Percentiles rank a stretch among this genome's conserved stretches.
Conservation (phyloP, 768 basidiomycete species). For the Tephrocybe sp. region DNA sequence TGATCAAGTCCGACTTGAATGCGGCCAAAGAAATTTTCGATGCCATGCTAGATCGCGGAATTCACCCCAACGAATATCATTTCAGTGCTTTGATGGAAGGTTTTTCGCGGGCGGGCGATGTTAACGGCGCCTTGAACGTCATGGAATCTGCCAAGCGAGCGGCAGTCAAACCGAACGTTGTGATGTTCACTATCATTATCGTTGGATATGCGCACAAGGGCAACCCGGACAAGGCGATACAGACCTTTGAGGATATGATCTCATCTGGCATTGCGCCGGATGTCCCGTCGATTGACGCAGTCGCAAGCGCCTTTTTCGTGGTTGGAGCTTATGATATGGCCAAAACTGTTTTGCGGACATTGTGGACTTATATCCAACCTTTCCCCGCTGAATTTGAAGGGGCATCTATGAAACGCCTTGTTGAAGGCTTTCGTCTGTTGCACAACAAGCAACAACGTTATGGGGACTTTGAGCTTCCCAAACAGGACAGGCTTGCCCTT, state of each 20-base stretch:
- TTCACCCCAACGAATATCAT: constrained; percentile 74
- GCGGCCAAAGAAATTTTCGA: constrained; percentile 56
- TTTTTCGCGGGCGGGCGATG: constrained; percentile 59
- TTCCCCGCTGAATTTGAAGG: constrained; percentile 51
- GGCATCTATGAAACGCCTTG: constrained; percentile 46
- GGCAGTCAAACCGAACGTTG: constrained; percentile 56
- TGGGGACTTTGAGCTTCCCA: constrained; percentile 24
- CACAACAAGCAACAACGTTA: constrained; percentile 18
- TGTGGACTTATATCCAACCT: constrained; percentile 67
- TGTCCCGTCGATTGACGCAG: constrained; percentile 66
- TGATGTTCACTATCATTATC: constrained; percentile 80
- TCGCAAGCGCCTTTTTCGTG: constrained; percentile 66
- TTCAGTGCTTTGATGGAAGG: constrained; percentile 77
- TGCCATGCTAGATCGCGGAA: constrained; percentile 61
- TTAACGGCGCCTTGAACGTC: constrained; percentile 52
- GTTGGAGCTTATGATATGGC: constrained; percentile 53
- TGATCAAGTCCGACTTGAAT: constrained; percentile 48
- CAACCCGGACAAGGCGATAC: constrained; percentile 51
- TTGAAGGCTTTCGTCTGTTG: constrained; percentile 46
- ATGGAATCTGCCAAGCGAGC: constrained; percentile 51
- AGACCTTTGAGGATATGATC: constrained; percentile 64
- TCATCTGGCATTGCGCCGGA: constrained; percentile 65
- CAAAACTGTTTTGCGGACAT: constrained; percentile 49
- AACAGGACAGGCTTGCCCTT: constrained; percentile 34
- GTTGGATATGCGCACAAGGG: constrained; percentile 65